A percentile compares a stretch with the other conserved stretches of the same genome.
These are phyloP conservation scores for Phytophthora macrochlamydospora DNA, from an alignment of 352 stramenopile species.

Conservation along the genomic window DNA sequence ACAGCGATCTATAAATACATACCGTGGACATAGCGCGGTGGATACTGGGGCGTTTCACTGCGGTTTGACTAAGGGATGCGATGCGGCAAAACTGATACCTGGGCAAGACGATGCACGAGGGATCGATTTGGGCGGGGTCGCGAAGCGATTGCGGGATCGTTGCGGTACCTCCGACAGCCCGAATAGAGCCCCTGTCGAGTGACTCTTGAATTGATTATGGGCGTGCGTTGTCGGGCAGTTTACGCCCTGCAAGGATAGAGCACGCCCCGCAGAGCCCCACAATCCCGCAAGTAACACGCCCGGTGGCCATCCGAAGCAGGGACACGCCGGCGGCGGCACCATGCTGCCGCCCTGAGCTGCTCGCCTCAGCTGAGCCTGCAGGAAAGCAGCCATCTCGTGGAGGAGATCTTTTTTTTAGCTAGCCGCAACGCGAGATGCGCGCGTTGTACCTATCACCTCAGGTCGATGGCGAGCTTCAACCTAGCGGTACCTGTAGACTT, in stretches of 20 bases:
- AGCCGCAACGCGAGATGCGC: neutral
- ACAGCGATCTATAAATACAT: slow-evolving; percentile 31
- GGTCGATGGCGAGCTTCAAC: neutral
- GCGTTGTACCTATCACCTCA: neutral
- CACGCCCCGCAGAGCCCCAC: neutral
- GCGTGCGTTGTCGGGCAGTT: neutral
- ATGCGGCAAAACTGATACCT: neutral
- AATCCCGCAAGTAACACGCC: neutral
- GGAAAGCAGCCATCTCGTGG: slow-evolving; percentile 20
- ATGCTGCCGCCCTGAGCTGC: neutral
- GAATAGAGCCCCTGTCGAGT: neutral
- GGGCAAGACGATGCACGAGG: neutral
- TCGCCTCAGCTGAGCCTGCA: neutral
- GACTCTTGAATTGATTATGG: neutral
- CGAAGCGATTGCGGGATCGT: neutral
- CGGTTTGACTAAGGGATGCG: neutral
- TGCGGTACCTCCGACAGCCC: neutral
- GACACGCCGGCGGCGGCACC: neutral
- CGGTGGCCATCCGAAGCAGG: neutral
- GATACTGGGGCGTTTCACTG: neutral
- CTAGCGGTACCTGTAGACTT: neutral
- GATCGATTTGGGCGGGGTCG: neutral
- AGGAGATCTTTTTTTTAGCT: slow-evolving; percentile 19
- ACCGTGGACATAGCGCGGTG: neutral
- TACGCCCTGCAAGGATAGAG: neutral